Conservation (phyloP, 495 filamentous ascomycete genomes). For the Annulohypoxylon nitens region DNA sequence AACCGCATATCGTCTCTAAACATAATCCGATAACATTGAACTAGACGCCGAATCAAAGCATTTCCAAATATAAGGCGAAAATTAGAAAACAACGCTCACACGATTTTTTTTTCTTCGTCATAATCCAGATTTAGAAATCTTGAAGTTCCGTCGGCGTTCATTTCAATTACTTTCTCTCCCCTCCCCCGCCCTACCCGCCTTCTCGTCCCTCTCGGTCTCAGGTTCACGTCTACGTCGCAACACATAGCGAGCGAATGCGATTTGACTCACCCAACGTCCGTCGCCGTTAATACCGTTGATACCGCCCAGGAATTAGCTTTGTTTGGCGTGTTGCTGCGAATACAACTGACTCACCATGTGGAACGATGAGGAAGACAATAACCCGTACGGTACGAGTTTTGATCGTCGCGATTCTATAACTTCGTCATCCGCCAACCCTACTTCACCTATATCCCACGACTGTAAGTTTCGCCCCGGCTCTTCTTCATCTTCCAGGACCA, state of each 20-base stretch:
- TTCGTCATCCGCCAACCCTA: slow-evolving; percentile 77
- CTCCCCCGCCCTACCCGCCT: slow-evolving; percentile 44
- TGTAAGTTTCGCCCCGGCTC: slow-evolving; percentile 52
- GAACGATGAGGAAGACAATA: slow-evolving; percentile 94
- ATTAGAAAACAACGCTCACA: slow-evolving; percentile 12
- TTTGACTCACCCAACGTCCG: slow-evolving; percentile 16
- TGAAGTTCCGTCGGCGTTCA: slow-evolving; percentile 1
- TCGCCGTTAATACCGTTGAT: slow-evolving; percentile 8
- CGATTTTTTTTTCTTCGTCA: slow-evolving; percentile 9
- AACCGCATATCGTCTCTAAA: slow-evolving; percentile 17
- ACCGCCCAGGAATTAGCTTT: slow-evolving; percentile 31
- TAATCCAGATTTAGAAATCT: slow-evolving; percentile 22
- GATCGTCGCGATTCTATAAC: slow-evolving; percentile 82
- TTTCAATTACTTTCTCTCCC: slow-evolving; percentile 19
- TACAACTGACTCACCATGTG: slow-evolving; percentile 63
- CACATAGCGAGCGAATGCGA: slow-evolving; percentile 6
- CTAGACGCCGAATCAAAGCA: background rate
- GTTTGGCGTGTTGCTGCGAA: slow-evolving; percentile 15
- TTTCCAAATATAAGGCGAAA: slow-evolving; percentile 9
- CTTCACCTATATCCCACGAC: slow-evolving; percentile 68
- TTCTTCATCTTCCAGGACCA: slow-evolving; percentile 20
- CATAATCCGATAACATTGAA: background rate
- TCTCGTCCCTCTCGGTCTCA: slow-evolving; percentile 1
- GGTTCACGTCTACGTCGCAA: slow-evolving; percentile 8
- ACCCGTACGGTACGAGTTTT: slow-evolving; percentile 88